These are phyloP conservation scores for Amphibolis antarctica DNA, from an alignment of 106 monocot genomes.

Conservation along the genomic window DNA sequence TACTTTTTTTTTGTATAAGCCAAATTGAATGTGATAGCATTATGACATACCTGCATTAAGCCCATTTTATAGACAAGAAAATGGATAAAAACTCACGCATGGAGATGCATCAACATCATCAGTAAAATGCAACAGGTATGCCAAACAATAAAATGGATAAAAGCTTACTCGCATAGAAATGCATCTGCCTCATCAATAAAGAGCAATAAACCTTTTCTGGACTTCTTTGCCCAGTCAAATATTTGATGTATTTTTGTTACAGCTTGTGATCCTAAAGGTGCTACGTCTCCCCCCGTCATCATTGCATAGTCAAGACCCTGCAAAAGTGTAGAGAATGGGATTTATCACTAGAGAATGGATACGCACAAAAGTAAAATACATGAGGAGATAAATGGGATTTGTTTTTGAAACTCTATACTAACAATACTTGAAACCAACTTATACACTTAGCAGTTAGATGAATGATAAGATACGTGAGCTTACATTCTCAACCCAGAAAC, in stretches of 20 bases:
- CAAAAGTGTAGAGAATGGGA: neutral
- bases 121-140: no score
- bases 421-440: neutral
- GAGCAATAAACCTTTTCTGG: constrained; percentile 73
- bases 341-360: neutral
- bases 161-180: constrained; percentile 84
- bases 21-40: no score
- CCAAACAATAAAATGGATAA: neutral
- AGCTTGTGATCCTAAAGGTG: constrained; percentile 84
- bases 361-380: neutral
- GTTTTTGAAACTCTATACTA: neutral
- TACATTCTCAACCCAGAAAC: no score
- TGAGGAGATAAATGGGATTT: neutral
- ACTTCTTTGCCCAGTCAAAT: constrained; percentile 97
- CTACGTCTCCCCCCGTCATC: constrained; percentile 99
- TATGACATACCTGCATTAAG: no score
- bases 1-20: no score
- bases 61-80: no score
- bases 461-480: no score
- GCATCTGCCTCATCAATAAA: constrained; percentile 98
- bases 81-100: neutral
- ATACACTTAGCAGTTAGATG: no score
- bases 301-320: constrained; percentile 98
- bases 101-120: neutral
- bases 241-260: constrained; percentile 96